Conservation (phyloP, 2,329 filamentous ascomycete species). For the Pseudonectria foliicola region DNA sequence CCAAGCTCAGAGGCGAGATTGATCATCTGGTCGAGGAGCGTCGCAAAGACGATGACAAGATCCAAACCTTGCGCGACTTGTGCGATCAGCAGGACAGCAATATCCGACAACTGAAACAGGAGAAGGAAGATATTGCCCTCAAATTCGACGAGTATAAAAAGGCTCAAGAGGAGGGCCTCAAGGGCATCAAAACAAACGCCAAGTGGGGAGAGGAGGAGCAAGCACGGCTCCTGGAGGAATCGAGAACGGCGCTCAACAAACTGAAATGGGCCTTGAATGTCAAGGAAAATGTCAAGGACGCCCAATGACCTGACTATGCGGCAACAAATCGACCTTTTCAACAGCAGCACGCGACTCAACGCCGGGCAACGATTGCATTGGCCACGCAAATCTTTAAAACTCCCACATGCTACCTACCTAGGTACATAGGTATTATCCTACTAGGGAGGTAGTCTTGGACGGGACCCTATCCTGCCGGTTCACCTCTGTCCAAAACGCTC, state of each 20-base stretch:
- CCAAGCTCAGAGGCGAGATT: slow-evolving; percentile 47
- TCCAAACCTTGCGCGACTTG: slow-evolving; percentile 58
- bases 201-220: slow-evolving; percentile 54
- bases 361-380: not conserved
- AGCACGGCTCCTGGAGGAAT: slow-evolving; percentile 48
- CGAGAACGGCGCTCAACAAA: slow-evolving; percentile 56
- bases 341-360: too few relatives aligned
- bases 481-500: too few relatives aligned
- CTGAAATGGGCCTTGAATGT: slow-evolving; percentile 67
- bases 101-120: slow-evolving; percentile 49
- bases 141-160: slow-evolving; percentile 59
- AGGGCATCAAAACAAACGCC: slow-evolving; percentile 51
- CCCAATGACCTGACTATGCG: slow-evolving; percentile 32
- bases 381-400: too few relatives aligned
- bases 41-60: slow-evolving; percentile 53
- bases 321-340: too few relatives aligned
- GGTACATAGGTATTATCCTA: too few relatives aligned
- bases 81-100: slow-evolving; percentile 68
- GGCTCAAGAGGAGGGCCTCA: slow-evolving; percentile 55
- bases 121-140: slow-evolving; percentile 54
- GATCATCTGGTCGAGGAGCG: slow-evolving; percentile 47
- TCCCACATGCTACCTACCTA: too few relatives aligned
- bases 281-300: slow-evolving; percentile 52
- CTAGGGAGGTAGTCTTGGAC: too few relatives aligned
- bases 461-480: too few relatives aligned